Percentiles rank a stretch among this genome's conserved stretches.
Evolutionary conservation across 352 stramenopile species (phyloP).

Genomic region (Globisporangium paroecandrum): DNA sequence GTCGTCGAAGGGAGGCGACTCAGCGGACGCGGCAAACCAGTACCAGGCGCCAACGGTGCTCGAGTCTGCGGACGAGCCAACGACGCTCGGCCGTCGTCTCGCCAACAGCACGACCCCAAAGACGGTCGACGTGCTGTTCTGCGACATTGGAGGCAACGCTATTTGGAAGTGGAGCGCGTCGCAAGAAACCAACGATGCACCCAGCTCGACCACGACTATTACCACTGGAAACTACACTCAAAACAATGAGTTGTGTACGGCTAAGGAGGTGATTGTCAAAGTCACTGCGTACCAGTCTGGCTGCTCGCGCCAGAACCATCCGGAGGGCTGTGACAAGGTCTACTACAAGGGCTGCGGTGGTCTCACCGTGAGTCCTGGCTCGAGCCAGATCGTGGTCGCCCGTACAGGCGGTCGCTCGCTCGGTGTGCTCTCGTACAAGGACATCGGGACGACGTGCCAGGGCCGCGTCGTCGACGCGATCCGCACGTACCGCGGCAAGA

Average conservation of each 20-base stretch:
- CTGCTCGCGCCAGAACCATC: conserved; percentile 66
- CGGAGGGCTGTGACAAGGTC: conserved; percentile 54
- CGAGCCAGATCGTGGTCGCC: conserved; percentile 69
- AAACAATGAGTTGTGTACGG: conserved; percentile 19
- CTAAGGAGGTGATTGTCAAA: conserved; percentile 37
- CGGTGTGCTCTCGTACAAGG: conserved; percentile 67
- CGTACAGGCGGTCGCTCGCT: conserved; percentile 71
- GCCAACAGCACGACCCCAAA: conserved; percentile 13
- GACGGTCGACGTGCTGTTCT: conserved; percentile 63
- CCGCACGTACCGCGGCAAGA: conserved; percentile 64
- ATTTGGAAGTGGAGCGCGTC: conserved; percentile 73
- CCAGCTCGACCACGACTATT: conserved; percentile 26
- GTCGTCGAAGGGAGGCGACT: conserved; percentile 36
- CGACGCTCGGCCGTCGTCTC: conserved; percentile 35
- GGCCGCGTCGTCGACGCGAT: conserved; percentile 76
- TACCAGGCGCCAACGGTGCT: conserved; percentile 58
- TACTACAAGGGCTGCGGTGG: conserved; percentile 79
- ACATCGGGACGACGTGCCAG: conserved; percentile 41
- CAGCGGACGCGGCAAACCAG: conserved; percentile 18
- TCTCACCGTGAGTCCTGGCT: conserved; percentile 62
- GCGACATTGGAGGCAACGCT: conserved; percentile 65
- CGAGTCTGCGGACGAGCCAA: conserved; percentile 26
- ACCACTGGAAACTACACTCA: conserved; percentile 18
- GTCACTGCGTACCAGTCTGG: conserved; percentile 66
- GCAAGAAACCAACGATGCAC: conserved; percentile 27